Evolutionary conservation across 2,329 filamentous ascomycete species (phyloP), one percentile per base, ranked within the genome.

Genomic region (Geosmithia morbida): DNA sequence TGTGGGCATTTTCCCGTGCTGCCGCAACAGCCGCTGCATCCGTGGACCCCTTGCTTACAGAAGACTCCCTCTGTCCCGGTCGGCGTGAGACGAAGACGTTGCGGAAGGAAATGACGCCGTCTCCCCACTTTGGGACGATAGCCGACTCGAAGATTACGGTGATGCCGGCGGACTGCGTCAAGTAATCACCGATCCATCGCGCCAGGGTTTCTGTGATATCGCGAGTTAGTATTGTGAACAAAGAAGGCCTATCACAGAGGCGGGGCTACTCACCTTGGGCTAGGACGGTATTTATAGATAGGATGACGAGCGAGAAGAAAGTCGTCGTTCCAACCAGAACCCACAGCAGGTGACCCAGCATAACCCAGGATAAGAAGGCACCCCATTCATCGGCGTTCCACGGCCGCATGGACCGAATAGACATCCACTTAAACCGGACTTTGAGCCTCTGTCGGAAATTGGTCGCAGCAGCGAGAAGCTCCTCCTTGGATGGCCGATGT

Each of bases 341-440:
- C 92, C 92, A 98, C 11, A 95, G 77, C 8, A 98, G 71, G 63
- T 98, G 92, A 0, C 90, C 92, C 47, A 96, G 74, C 51, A 97
- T 75, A 52, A 98, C 84, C 90, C 90, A 97, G 2, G 92, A 97
- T 47, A 74, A 79, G 52, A 98, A 90, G 3, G 92, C 92, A 43
- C 88, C 86, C 71, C 95, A 96, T 66, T 98, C 92, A 62, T 98
- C 92, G 19, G 83, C 77, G 62, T 94, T 98, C 78, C 92, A 98
- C 1, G 92, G 92, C 39, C 92, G 77, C 62, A 85, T 86, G 61
- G 89, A 95, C 59, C 89, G 75, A 56, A 98, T 98, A 2, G 92
- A 94, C 57, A 92, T 83, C 92, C 92, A 98, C 65, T 98, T 98
- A 69, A 97, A 94, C 41, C 88, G 83, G 20, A 97, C 85, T 59